Evolutionary conservation across 495 filamentous ascomycete species (phyloP), one percentile per base, ranked within the genome.

Genomic region (Tuber magnatum): DNA sequence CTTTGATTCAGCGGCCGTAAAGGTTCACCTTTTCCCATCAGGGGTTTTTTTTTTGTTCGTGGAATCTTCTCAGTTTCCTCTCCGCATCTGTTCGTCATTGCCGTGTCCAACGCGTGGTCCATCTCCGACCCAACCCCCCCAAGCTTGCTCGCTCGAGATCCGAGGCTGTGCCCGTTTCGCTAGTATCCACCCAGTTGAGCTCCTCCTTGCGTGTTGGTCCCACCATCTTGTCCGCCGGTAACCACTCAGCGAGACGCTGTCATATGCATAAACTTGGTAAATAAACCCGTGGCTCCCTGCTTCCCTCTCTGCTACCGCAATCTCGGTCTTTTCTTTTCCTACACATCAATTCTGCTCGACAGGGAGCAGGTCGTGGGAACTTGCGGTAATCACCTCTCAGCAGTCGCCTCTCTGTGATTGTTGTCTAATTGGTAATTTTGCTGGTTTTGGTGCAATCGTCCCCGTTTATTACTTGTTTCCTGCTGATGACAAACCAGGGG

Each of bases 111-210:
- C 24, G 51, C 51, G 51, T 56, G 51, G 51, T 28, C 51, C 24
- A 48, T 48, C 46, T 7, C 16, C 42, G 42, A 48, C 24, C 46
- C 22, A 51, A 10, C 8, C 20, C 20, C 24, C 7, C 24, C 22
- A 32, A 61, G 51, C 32, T 61, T 61, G 51, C 51, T 61, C 51
- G 51, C 51, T 61, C 51, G 51, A 61, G 51, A 61, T 61, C 51
- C n/a, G 12, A 9, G n/a, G 51, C 51, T 61, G 51, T 16, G 9
- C 51, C 51, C 16, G 28, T 61, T 61, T 61, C n/a, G 51, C 51
- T n/a, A 61, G 51, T 5, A 2, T 16, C 18, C 4, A 32, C 32
- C 28, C 28, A 35, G 56, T 65, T 28, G 12, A 65, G 32, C 32
- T 65, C 56, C 56, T 65, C 56, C 28, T 65, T 28, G n/a, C 51